Base-by-base conservation (phyloP, 1,139 yeast genomes). In the Zygosaccharomyces pseudobailii region DNA sequence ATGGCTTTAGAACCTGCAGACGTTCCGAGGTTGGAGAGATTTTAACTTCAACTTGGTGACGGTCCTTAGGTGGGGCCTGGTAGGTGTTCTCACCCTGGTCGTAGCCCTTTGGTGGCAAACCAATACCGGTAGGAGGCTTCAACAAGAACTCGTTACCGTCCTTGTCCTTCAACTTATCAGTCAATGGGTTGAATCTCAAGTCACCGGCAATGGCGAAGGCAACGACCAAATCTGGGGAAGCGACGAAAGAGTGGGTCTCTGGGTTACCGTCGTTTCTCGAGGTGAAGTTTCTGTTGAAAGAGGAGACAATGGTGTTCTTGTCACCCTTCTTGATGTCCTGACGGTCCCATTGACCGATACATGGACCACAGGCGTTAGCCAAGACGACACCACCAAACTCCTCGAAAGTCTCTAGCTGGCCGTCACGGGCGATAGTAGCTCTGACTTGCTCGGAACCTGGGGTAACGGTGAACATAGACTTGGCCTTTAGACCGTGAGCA, bases 301-400 rank as follows among this genome's bases (percentile, higher is more conserved):
- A 90, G 34, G 97, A 87, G 61, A 92, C 96, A 77, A 92, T 92
- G 62, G 98, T 87, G 84, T 90, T 90, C 81, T 87, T 88, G 71
- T 88, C 97, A 75, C 97, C 97, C 83, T 89, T 92, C 79, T 87
- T 80, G 71, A 90, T 81, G 71, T 92, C 97, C 69, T 81, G 89
- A 79, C 98, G 87, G 71, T 92, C 97, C 98, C 98, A 92, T 80
- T 92, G 98, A 71, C 98, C 98, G 69, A 92, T 92, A 82, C 98
- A 90, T 72, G 98, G 98, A 72, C 98, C 98, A 80, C 98, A 90
- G 56, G 98, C 98, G 71, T 92, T 92, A 59, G 98, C 97, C 72
- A 92, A 79, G 54, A 92, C 96, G 55, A 84, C 78, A 75, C 96
- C 97, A 66, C 97, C 97, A 61, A 85, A 86, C 67, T 87, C 94